Base-by-base conservation (phyloP, 768 basidiomycete species). In the Rhodotorula paludigena region DNA sequence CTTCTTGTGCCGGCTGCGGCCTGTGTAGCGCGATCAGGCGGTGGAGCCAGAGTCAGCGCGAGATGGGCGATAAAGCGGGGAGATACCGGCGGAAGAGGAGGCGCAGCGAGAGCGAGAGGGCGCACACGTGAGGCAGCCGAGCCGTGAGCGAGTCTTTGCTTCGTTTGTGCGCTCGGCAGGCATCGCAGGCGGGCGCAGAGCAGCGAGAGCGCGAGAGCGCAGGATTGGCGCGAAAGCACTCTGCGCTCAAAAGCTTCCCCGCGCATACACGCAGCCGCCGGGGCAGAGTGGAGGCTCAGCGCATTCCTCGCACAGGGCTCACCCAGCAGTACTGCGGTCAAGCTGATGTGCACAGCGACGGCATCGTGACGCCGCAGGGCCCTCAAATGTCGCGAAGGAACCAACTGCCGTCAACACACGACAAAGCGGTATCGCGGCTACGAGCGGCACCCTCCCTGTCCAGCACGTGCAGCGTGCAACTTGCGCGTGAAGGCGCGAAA, bases 1-100 rank as follows among this genome's bases (percentile, higher is more conserved):
- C 42, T 60, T 59, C 45, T 65, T 65, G 64, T 65, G 64, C 12
- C 64, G 57, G n/a, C 39, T 30, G 7, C 55, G 39, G 15, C 55
- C 55, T 57, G 41, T 10, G 25, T 16, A 15, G 5, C n/a, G 3
- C 16, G 9, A 32, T 3, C 30, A 11, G 20, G 49, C n/a, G 30
- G 49, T 14, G 49, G 15, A 18, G n/a, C 15, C 9, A 12, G 48
- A 10, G 7, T 15, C 2, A 12, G 48, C 12, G 28, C 48, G 30
- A 36, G 30, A 16, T 25, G 28, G 28, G 28, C 23, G 53, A 54
- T 18, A 28, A 32, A 18, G 12, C 18, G n/a, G n/a, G n/a, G n/a
- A n/a, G n/a, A n/a, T n/a, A n/a, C n/a, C n/a, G n/a, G n/a, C n/a
- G n/a, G n/a, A n/a, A n/a, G n/a, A n/a, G n/a, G n/a, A n/a, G n/a